These are phyloP conservation scores for Lonicera japonica DNA, from an alignment of 129 eudicot species.

Conservation along the genomic window DNA sequence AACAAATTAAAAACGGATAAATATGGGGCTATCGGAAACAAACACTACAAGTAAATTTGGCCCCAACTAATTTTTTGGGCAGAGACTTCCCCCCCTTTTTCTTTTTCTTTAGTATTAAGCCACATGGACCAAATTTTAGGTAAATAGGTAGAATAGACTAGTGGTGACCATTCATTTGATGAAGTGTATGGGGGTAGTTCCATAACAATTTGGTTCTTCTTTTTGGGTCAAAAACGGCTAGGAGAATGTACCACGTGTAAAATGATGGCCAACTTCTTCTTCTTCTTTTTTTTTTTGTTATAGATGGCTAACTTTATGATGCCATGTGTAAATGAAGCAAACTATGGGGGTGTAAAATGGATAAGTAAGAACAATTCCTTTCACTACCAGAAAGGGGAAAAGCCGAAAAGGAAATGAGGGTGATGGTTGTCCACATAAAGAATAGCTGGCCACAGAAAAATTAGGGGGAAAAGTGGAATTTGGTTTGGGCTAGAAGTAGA, in stretches of 20 bases:
- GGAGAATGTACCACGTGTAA: not conserved
- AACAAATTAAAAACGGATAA: too few relatives aligned
- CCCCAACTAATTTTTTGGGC: too few relatives aligned
- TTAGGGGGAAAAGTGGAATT: conserved; percentile 5
- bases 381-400: conserved; percentile 4
- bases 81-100: too few relatives aligned
- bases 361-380: not conserved
- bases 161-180: not conserved
- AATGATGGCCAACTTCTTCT: not conserved
- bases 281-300: too few relatives aligned
- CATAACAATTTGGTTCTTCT: not conserved
- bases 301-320: too few relatives aligned
- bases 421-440: conserved; percentile 26
- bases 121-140: not conserved
- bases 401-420: not conserved
- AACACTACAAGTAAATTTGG: too few relatives aligned
- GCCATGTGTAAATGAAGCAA: not conserved
- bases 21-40: too few relatives aligned
- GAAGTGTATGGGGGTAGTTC: not conserved
- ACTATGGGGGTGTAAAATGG: conserved; percentile 3
- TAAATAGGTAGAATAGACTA: not conserved
- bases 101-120: too few relatives aligned
- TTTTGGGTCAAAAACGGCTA: not conserved
- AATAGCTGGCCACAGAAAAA: conserved; percentile 15
- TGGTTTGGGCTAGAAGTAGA: conserved; percentile 8